Base-by-base conservation (phyloP, 225 moss, liverwort and hornwort species). In the Antitrichia curtipendula region DNA sequence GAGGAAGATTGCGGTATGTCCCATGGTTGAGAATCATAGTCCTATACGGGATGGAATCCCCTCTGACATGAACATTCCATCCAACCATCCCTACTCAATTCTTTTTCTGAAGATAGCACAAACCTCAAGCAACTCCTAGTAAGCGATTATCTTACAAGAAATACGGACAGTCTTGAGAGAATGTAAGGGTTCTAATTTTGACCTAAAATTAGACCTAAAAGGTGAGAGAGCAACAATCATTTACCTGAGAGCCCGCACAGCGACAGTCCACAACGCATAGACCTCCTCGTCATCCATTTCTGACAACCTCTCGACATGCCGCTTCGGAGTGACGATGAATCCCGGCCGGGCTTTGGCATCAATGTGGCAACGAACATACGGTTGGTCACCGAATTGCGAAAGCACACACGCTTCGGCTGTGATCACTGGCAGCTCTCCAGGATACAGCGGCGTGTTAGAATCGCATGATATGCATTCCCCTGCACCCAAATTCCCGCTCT, bases 251-350 rank as follows among this genome's bases (percentile, higher is more conserved):
- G 84, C 84, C 56, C 79, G 53, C 72, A 80, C 79, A 64, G 87
- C 72, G 13, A 87, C 84, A 24, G 57, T 57, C 90, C 90, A 90
- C 73, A 87, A 64, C 13, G 87, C 87, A 65, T 80, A 84, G 11
- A 90, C 73, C 70, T 90, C 90, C 56, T 90, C 84, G 64, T 84
- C 73, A 34, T 87, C 74, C 90, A 90, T 64, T 84, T 90, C 87
- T 45, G 80, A 84, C 80, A 90, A 50, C 38, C 90, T 78, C 64
- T 80, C 80, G 47, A 90, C 87, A 57, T 87, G 87, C 40, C 80
- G 80, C 87, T 87, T 87, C 2, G 87, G 84, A 9, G 87, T 90
- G 80, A 90, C 59, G 49, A 90, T 90, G 47, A 84, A 84, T 7
- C 90, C 80, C 12, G 74, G 87, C 3, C 87, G 80, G 10, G 87